Evolutionary conservation across 306 rosid species (phyloP).

Genomic region (Prosopis cineraria): DNA sequence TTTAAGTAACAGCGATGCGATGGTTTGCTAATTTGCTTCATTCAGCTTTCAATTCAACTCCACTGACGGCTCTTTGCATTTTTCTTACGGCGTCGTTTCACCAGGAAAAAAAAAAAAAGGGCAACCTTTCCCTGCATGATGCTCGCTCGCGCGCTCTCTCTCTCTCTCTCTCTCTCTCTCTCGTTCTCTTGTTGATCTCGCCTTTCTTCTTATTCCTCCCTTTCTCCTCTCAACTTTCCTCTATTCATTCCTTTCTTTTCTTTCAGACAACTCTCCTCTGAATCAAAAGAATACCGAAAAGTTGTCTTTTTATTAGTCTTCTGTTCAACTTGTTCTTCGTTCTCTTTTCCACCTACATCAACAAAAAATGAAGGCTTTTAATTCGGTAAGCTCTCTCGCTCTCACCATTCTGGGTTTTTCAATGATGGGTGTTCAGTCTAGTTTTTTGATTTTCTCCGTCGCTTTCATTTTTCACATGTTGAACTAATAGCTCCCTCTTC

Average conservation of each 20-base stretch:
- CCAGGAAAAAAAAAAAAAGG: too few relatives aligned
- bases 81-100: not conserved
- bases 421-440: not conserved
- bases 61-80: not conserved
- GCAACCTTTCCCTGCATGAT: not conserved
- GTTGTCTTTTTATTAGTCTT: not conserved
- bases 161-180: not conserved
- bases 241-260: conserved; percentile 40
- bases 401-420: conserved; percentile 5
- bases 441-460: not conserved
- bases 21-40: not conserved
- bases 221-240: conserved; percentile 41
- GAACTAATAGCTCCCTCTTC: not conserved
- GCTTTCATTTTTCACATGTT: not conserved
- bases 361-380: conserved; percentile 43
- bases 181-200: not conserved
- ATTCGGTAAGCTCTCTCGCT: conserved; percentile 41
- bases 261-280: conserved; percentile 30
- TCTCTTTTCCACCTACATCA: conserved; percentile 1
- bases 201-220: conserved; percentile 29
- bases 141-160: not conserved
- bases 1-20: not conserved
- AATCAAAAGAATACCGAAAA: conserved; percentile 9
- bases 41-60: not conserved
- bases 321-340: conserved; percentile 26